Base-by-base conservation (phyloP, 2,329 filamentous ascomycete genomes). In the Lecanosticta acicola region DNA sequence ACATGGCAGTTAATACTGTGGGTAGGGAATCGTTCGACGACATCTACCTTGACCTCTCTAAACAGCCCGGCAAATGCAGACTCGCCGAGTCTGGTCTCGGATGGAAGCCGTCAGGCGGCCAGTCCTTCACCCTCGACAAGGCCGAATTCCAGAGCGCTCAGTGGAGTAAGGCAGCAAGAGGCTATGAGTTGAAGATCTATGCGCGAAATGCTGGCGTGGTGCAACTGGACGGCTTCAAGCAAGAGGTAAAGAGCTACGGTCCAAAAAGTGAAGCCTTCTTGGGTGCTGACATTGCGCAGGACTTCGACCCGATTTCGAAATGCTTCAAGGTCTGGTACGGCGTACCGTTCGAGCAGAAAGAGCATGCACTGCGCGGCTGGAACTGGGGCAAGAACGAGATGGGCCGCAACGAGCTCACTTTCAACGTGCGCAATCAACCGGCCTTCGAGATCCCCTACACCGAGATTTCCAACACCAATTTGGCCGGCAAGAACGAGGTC, bases 351-450 rank as follows among this genome's bases (percentile, higher is more conserved):
- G 90, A 97, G 66, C 87, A 81, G 67, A 88, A 87, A 68, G 93
- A 98, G 69, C 93, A 97, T 68, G 89, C 93, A 18, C 74, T 98
- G 48, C 83, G 93, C 58, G 93, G 93, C 46, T 98, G 93, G 93
- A 98, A 98, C 68, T 98, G 93, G 94, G 93, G 93, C 61, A 98
- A 97, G 71, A 87, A 88, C 54, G 93, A 98, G 62, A 95, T 98
- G 66, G 84, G 85, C 51, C 95, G 97, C 70, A 85, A 89, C 44
- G 93, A 98, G 72, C 80, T 98, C 45, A 80, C 87, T 21, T 98
- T 98, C 76, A 97, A 90, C 67, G 93, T 98, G 32, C 89, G 94
- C 66, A 98, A 96, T 69, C 83, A 89, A 59, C 93, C 93, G 2
- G 87, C 91, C 3, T 98, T 98, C 67, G 93, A 97, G 69, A 83